phyloP scores from a whole-genome alignment of 2,329 filamentous ascomycete species.

The Colletotrichum zoysiae region DNA sequence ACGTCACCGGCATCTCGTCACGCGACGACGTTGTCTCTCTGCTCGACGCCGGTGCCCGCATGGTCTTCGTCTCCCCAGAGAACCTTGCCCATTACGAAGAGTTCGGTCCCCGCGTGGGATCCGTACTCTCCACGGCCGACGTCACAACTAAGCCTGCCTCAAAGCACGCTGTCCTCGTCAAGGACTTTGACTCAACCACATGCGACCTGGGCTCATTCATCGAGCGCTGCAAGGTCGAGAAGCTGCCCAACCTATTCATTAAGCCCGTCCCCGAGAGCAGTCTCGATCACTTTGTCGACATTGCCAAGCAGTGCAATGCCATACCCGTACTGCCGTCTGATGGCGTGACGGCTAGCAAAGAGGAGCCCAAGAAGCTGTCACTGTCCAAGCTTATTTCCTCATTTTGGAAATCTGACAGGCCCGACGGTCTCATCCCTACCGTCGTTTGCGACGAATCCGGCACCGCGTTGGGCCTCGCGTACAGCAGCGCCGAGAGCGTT shows the following conservation, averaged over 20 bases:
- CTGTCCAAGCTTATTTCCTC: slow-evolving; percentile 79
- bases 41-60: slow-evolving; percentile 86
- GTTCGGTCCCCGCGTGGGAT: slow-evolving; percentile 69
- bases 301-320: slow-evolving; percentile 64
- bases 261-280: slow-evolving; percentile 62
- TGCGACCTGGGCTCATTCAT: slow-evolving; percentile 59
- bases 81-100: slow-evolving; percentile 72
- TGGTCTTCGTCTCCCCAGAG: slow-evolving; percentile 82
- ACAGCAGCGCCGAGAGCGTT: slow-evolving; percentile 93
- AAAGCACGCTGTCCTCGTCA: slow-evolving; percentile 64
- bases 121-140: slow-evolving; percentile 61
- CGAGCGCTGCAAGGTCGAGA: slow-evolving; percentile 59
- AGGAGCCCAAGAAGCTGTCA: slow-evolving; percentile 71
- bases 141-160: slow-evolving; percentile 56
- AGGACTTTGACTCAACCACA: slow-evolving; percentile 61
- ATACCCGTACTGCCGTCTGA: slow-evolving; percentile 82
- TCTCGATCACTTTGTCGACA: slow-evolving; percentile 60
- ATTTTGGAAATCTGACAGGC: slow-evolving; percentile 83
- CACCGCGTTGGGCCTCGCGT: slow-evolving; percentile 87
- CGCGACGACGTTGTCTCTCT: slow-evolving; percentile 82
- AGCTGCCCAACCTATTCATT: slow-evolving; percentile 63
- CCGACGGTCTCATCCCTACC: slow-evolving; percentile 88
- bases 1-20: slow-evolving; percentile 77
- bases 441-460: slow-evolving; percentile 92
- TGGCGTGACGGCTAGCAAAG: slow-evolving; percentile 75